Conservation (phyloP, 2,329 filamentous ascomycete genomes). For the Septoria petroselini region DNA sequence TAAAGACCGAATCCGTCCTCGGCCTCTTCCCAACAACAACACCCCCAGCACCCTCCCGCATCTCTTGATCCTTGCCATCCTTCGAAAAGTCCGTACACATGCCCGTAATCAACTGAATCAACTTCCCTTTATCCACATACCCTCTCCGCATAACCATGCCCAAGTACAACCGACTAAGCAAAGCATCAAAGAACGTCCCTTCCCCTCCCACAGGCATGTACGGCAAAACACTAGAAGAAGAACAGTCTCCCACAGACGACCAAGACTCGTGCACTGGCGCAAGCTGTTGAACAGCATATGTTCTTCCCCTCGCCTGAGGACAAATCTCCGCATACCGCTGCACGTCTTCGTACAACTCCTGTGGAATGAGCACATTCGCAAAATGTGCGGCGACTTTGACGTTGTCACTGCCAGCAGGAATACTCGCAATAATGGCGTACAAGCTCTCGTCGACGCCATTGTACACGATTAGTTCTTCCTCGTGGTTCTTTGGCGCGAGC, state of each 20-base stretch:
- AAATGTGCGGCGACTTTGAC: background rate
- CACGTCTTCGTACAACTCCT: constrained; percentile 1
- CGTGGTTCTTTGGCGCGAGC: constrained; percentile 6
- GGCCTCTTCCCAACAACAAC: background rate
- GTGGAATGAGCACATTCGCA: constrained; percentile 4
- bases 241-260: background rate
- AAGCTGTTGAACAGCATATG: background rate
- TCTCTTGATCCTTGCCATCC: background rate
- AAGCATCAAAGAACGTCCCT: background rate
- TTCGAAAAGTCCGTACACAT: constrained; percentile 8
- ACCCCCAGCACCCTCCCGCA: background rate
- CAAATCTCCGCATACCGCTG: background rate
- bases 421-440: background rate
- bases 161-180: constrained; percentile 5
- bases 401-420: constrained; percentile 5
- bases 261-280: background rate
- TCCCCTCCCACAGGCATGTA: background rate
- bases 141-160: constrained; percentile 4
- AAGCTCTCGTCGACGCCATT: constrained; percentile 2
- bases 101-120: constrained; percentile 1
- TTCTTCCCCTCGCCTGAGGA: background rate
- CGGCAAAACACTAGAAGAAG: background rate
- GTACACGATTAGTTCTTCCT: constrained; percentile 3
- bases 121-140: constrained; percentile 4
- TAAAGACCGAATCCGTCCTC: background rate